Evolutionary conservation across 140 eudicot genomes (phyloP).

Genomic region (Senecio squalidus): DNA sequence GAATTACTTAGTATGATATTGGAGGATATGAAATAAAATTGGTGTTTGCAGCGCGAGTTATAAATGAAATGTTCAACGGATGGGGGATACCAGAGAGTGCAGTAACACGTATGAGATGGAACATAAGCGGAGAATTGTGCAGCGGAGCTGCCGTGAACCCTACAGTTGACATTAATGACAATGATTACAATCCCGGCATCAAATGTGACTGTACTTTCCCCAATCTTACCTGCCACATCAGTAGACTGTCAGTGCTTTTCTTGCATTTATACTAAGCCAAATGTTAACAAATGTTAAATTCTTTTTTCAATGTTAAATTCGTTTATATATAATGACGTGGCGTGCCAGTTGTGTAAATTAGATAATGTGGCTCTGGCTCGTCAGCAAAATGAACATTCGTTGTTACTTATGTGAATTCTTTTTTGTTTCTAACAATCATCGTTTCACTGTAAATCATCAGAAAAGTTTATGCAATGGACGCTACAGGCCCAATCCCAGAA

Average conservation of each 20-base stretch:
- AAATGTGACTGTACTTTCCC: conserved; percentile 48
- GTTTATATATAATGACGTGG: too few species aligned
- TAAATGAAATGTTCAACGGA: conserved; percentile 40
- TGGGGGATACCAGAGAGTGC: conserved; percentile 32
- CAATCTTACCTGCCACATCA: conserved; percentile 47
- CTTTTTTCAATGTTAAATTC: too few species aligned
- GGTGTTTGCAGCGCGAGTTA: conserved; percentile 28
- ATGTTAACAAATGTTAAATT: too few species aligned
- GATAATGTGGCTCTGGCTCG: too few species aligned
- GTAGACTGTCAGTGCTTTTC: conserved; percentile 35
- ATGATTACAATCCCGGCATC: conserved; percentile 34
- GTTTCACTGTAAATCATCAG: conserved; percentile 35
- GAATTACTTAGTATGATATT: too few species aligned
- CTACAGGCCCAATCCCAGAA: conserved; percentile 52
- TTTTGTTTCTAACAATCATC: too few species aligned
- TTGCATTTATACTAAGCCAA: neutral
- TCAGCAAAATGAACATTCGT: too few species aligned
- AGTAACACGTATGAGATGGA: conserved; percentile 30
- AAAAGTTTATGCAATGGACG: conserved; percentile 50
- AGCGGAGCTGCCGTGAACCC: conserved; percentile 43
- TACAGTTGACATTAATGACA: neutral
- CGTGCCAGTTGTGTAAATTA: too few species aligned
- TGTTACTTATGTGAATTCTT: too few species aligned
- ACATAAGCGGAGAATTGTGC: conserved; percentile 62
- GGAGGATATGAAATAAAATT: too few species aligned